Conservation (phyloP, 2,329 filamentous ascomycete genomes). For the Sclerotinia minor region DNA sequence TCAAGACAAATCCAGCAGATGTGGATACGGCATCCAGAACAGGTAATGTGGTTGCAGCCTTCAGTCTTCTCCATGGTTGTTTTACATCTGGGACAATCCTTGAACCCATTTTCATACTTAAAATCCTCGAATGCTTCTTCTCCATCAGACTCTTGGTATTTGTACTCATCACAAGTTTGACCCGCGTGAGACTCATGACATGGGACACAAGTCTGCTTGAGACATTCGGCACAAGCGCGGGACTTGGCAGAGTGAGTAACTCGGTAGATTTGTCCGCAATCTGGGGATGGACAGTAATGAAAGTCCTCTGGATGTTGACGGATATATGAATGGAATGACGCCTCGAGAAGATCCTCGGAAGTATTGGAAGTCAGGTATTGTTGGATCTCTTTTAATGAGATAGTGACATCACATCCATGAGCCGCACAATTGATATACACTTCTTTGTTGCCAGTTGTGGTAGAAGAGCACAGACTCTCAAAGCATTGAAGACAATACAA, state of each 20-base stretch:
- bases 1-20: constrained; percentile 52
- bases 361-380: constrained; percentile 14
- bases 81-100: constrained; percentile 44
- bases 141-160: constrained; percentile 24
- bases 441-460: constrained; percentile 31
- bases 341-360: constrained; percentile 27
- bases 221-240: constrained; percentile 27
- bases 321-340: constrained; percentile 26
- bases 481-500: constrained; percentile 49
- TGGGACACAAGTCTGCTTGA: constrained; percentile 27
- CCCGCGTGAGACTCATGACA: constrained; percentile 29
- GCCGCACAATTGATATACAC: constrained; percentile 25
- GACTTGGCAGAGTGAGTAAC: background rate
- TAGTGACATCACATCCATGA: constrained; percentile 16
- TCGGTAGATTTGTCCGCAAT: constrained; percentile 25
- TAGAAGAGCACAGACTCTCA: constrained; percentile 39
- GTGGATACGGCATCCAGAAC: constrained; percentile 45
- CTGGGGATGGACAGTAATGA: constrained; percentile 23
- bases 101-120: constrained; percentile 44
- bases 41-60: constrained; percentile 52
- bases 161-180: constrained; percentile 30
- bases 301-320: constrained; percentile 23
- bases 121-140: constrained; percentile 28
- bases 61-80: constrained; percentile 36
- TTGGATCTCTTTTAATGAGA: constrained; percentile 27